A percentile compares a stretch with the other conserved stretches of the same genome.
Conservation (phyloP, 192 early-diverging fungal genomes). For the Coemansia reversa region DNA sequence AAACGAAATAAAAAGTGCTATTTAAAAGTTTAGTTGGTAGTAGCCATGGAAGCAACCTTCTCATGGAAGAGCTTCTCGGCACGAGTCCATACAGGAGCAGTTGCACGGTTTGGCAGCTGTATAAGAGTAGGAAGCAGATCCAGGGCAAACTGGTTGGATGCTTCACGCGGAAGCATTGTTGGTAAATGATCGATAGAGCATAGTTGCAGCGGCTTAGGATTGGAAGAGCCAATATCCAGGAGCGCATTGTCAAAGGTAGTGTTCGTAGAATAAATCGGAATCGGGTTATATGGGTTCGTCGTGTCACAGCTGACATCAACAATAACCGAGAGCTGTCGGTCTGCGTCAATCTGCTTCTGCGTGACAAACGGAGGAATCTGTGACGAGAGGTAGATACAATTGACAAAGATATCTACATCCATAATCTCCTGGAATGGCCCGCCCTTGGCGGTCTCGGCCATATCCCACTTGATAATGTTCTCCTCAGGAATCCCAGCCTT, state of each 20-base stretch:
- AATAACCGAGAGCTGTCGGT: conserved; percentile 77
- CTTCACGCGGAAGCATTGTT: conserved; percentile 88
- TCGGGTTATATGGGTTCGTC: conserved; percentile 96
- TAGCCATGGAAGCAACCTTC: conserved; percentile 67
- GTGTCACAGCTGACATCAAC: conserved; percentile 96
- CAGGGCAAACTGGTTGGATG: conserved; percentile 79
- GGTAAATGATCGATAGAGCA: conserved; percentile 97
- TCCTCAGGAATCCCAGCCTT: conserved; percentile 81
- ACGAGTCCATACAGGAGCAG: conserved; percentile 75
- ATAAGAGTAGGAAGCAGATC: conserved; percentile 87
- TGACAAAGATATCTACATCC: conserved; percentile 91
- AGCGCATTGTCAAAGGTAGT: conserved; percentile 95
- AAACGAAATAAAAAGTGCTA: background rate
- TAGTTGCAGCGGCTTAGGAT: conserved; percentile 73
- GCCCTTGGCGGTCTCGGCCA: conserved; percentile 87
- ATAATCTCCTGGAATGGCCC: conserved; percentile 93
- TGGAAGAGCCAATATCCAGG: conserved; percentile 60
- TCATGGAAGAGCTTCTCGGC: conserved; percentile 82
- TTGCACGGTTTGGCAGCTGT: conserved; percentile 62
- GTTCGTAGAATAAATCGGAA: conserved; percentile 88
- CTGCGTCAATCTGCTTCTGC: conserved; percentile 67
- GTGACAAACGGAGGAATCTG: conserved; percentile 96
- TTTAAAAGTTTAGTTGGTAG: conserved; percentile 24
- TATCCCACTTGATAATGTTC: conserved; percentile 93
- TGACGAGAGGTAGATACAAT: conserved; percentile 95